Percentiles rank a stretch among this genome's conserved stretches.
Conservation (phyloP, 805 yeast species). For the Kodamaea fukazawae region DNA sequence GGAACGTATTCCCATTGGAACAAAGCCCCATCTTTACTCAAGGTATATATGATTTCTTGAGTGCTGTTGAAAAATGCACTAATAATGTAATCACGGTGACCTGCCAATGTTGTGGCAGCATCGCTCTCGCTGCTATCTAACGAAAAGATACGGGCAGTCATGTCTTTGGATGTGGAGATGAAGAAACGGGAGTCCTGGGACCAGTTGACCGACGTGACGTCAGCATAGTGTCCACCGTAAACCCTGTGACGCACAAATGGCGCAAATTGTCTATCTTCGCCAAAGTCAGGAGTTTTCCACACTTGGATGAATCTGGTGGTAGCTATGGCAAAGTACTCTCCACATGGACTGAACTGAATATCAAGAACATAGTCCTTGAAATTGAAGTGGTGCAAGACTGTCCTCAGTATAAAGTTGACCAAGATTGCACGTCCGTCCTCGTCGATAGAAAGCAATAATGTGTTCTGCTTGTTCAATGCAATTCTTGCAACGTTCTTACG, state of each 20-base stretch:
- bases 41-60: constrained; percentile 87
- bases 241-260: constrained; percentile 90
- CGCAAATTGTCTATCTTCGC: constrained; percentile 89
- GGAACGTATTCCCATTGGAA: constrained; percentile 86
- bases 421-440: constrained; percentile 90
- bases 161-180: constrained; percentile 81
- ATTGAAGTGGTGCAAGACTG: constrained; percentile 90
- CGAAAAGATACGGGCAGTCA: constrained; percentile 84
- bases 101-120: constrained; percentile 84
- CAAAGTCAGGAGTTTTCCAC: constrained; percentile 83
- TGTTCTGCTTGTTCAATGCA: constrained; percentile 80
- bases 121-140: constrained; percentile 59
- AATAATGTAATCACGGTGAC: constrained; percentile 87
- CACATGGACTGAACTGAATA: constrained; percentile 84
- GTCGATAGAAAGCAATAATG: constrained; percentile 79
- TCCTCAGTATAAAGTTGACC: constrained; percentile 77
- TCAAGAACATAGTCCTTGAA: constrained; percentile 77
- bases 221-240: constrained; percentile 90
- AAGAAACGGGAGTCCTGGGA: constrained; percentile 87
- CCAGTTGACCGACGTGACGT: constrained; percentile 79
- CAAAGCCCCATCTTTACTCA: constrained; percentile 92
- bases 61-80: constrained; percentile 83
- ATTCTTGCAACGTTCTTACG: constrained; percentile 76
- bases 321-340: constrained; percentile 82
- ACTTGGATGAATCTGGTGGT: constrained; percentile 80